A percentile compares a stretch with the other conserved stretches of the same genome.
phyloP scores from a whole-genome alignment of 495 filamentous ascomycete genomes.

The Penicillium cosmopolitanum region DNA sequence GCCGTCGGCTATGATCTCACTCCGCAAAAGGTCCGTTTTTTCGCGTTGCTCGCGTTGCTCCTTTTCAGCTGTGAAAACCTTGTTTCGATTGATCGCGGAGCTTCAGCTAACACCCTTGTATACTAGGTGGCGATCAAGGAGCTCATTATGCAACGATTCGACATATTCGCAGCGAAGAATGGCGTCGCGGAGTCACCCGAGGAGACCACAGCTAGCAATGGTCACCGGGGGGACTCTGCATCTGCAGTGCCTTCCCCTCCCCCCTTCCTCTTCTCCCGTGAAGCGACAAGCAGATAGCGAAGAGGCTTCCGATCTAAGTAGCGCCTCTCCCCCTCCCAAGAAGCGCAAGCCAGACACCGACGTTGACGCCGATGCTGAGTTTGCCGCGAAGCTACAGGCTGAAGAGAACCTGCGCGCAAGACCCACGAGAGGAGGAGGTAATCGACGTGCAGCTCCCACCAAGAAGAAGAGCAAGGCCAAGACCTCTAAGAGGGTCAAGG shows the following conservation, averaged over 20 bases:
- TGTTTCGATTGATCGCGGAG: background rate
- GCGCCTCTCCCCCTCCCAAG: conserved; percentile 52
- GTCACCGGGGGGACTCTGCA: conserved; percentile 38
- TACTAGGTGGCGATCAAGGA: conserved; percentile 74
- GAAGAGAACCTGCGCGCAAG: conserved; percentile 81
- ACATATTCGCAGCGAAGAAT: conserved; percentile 65
- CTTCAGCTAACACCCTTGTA: background rate
- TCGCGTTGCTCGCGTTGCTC: background rate
- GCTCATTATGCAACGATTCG: conserved; percentile 89
- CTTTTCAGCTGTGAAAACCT: background rate
- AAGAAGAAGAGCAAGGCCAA: conserved; percentile 74
- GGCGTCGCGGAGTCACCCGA: conserved; percentile 41
- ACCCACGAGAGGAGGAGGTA: conserved; percentile 67
- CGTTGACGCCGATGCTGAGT: conserved; percentile 78
- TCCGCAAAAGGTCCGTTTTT: conserved; percentile 72
- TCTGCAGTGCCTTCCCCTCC: conserved; percentile 50
- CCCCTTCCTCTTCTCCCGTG: conserved; percentile 55
- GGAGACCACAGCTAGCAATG: conserved; percentile 46
- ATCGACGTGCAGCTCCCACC: conserved; percentile 57
- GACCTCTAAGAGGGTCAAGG: conserved; percentile 73
- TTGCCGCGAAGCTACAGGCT: conserved; percentile 87
- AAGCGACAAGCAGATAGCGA: conserved; percentile 59
- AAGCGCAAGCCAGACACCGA: conserved; percentile 58
- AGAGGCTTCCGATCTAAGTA: conserved; percentile 49
- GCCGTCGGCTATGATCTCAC: conserved; percentile 80